Conservation (phyloP, 2,329 filamentous ascomycete species). For the Knufia fluminis region DNA sequence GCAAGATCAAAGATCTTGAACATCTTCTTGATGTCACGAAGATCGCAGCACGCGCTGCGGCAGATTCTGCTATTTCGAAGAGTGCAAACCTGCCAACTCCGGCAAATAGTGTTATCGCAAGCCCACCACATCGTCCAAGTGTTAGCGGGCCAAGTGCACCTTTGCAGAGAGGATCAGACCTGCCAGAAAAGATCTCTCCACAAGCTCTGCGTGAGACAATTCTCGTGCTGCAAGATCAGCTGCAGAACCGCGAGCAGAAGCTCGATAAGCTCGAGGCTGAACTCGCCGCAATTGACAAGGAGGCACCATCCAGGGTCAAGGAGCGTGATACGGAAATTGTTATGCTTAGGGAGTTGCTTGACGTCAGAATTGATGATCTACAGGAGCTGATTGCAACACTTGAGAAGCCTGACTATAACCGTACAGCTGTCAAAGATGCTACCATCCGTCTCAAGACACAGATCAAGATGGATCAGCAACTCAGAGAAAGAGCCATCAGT, state of each 20-base stretch:
- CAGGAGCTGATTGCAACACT: conserved; percentile 82
- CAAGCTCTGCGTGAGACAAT: conserved; percentile 94
- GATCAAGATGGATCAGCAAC: conserved; percentile 95
- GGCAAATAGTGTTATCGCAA: conserved; percentile 27
- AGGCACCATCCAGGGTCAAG: conserved; percentile 71
- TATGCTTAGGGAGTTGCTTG: conserved; percentile 89
- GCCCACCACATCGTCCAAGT: conserved; percentile 31
- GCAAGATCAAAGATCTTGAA: conserved; percentile 74
- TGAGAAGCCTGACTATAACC: conserved; percentile 65
- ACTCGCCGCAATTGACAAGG: conserved; percentile 59
- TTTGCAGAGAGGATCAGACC: conserved; percentile 35
- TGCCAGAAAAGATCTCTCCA: conserved; percentile 81
- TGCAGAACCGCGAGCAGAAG: conserved; percentile 82
- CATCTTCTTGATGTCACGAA: conserved; percentile 87
- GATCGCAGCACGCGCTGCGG: conserved; percentile 75
- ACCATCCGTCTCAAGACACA: conserved; percentile 89
- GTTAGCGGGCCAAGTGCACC: conserved; percentile 39
- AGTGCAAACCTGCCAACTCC: conserved; percentile 28
- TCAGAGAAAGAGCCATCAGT: conserved; percentile 75
- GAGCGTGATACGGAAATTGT: conserved; percentile 89
- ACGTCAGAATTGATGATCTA: conserved; percentile 80
- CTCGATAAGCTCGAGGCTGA: conserved; percentile 79
- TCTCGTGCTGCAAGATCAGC: conserved; percentile 88
- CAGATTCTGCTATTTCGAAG: conserved; percentile 56
- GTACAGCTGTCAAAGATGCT: conserved; percentile 72